phyloP scores from a whole-genome alignment of 2,329 filamentous ascomycete species.

The Penicillium sp. region DNA sequence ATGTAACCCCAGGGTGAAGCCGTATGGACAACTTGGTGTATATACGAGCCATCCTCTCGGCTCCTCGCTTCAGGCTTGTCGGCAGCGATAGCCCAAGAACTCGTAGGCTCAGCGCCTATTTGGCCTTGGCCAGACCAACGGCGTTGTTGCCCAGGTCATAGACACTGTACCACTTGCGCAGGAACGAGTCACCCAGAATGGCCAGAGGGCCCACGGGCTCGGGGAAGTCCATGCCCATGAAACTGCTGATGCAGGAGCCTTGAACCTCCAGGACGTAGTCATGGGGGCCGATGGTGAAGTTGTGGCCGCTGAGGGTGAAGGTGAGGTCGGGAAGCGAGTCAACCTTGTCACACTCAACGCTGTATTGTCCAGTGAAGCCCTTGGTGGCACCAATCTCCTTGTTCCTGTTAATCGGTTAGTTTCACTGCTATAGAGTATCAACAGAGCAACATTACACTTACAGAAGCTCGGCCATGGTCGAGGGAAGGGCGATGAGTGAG shows the following conservation, averaged over 20 bases:
- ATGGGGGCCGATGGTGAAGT: constrained; percentile 83
- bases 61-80: constrained; percentile 9
- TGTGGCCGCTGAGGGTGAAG: constrained; percentile 84
- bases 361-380: constrained; percentile 95
- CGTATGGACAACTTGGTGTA: constrained; percentile 13
- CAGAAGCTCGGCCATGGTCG: constrained; percentile 85
- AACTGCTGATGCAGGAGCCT: constrained; percentile 93
- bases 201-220: constrained; percentile 85
- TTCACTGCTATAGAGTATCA: too few relatives aligned
- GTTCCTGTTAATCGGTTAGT: constrained; percentile 52
- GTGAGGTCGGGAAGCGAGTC: constrained; percentile 82
- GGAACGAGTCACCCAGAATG: constrained; percentile 73
- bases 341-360: constrained; percentile 82
- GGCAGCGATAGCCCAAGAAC: constrained; percentile 13
- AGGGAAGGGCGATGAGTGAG: constrained; percentile 92
- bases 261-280: constrained; percentile 97
- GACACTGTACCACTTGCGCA: constrained; percentile 71
- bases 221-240: constrained; percentile 93
- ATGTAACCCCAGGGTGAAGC: constrained; percentile 8
- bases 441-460: constrained; percentile 48
- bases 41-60: constrained; percentile 18
- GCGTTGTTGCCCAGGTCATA: constrained; percentile 89
- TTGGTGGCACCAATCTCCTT: constrained; percentile 98
- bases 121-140: constrained; percentile 84
- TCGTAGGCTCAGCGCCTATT: constrained; percentile 46